Percentiles rank a stretch among this genome's conserved stretches.
Conservation (phyloP, 2,329 filamentous ascomycete genomes). For the Leptographium procerum region DNA sequence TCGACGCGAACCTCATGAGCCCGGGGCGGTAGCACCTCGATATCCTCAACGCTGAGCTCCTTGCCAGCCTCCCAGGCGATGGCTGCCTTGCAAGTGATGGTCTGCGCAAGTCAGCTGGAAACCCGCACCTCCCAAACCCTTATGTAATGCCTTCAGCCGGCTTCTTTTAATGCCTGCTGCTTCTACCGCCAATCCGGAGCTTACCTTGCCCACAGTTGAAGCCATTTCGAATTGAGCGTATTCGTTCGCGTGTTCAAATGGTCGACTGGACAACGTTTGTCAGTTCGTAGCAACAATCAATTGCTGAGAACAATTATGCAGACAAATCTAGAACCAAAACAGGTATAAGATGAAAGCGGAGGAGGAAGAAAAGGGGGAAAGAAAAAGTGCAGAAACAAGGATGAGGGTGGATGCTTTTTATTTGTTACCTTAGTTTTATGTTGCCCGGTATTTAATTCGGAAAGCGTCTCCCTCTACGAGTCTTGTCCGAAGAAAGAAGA, state of each 20-base stretch:
- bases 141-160: not conserved
- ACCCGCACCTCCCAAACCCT: not conserved
- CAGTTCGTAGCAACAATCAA: too few relatives aligned
- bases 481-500: not conserved
- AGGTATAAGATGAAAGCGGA: not conserved
- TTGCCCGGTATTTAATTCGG: not conserved
- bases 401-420: not conserved
- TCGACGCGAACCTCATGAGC: slow-evolving; percentile 94
- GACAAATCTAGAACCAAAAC: not conserved
- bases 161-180: not conserved
- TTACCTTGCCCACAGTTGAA: slow-evolving; percentile 41
- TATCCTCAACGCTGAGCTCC: slow-evolving; percentile 76
- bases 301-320: too few relatives aligned
- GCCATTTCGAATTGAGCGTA: slow-evolving; percentile 25
- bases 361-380: not conserved
- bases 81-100: slow-evolving; percentile 93
- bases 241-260: not conserved
- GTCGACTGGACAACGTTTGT: too few relatives aligned
- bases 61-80: slow-evolving; percentile 96
- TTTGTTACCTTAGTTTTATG: too few relatives aligned
- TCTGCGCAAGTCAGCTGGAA: slow-evolving; percentile 43
- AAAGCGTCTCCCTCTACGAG: not conserved
- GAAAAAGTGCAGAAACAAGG: not conserved
- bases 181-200: slow-evolving; percentile 10
- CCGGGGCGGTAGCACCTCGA: slow-evolving; percentile 81